These are phyloP conservation scores for Hordeum pubiflorum DNA, from an alignment of 202 grass and related monocot species.

Conservation along the genomic window DNA sequence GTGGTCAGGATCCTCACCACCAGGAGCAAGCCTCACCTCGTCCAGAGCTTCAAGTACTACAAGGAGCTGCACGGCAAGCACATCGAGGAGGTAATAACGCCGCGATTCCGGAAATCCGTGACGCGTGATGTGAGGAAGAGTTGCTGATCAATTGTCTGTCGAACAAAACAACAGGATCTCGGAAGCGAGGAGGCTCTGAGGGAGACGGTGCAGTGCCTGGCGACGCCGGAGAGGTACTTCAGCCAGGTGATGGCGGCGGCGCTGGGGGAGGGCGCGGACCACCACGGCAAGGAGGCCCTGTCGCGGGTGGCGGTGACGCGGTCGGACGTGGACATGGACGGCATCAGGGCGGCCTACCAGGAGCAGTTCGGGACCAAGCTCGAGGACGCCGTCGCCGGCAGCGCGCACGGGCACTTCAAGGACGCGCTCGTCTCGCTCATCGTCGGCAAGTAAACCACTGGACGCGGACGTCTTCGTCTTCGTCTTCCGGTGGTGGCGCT, in stretches of 20 bases:
- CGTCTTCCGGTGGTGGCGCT: background rate
- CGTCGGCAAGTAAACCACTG: constrained; percentile 34
- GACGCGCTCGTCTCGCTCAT: constrained; percentile 74
- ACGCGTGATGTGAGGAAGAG: too few species aligned
- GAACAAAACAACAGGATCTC: constrained; percentile 2
- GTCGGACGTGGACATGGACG: constrained; percentile 72
- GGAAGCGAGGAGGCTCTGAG: constrained; percentile 25
- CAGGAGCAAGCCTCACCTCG: constrained; percentile 74
- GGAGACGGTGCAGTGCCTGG: constrained; percentile 68
- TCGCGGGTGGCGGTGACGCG: constrained; percentile 64
- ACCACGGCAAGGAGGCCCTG: constrained; percentile 51
- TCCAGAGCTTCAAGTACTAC: constrained; percentile 63
- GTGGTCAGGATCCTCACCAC: constrained; percentile 73
- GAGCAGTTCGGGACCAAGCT: constrained; percentile 52
- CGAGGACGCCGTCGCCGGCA: constrained; percentile 47
- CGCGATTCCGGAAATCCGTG: too few species aligned
- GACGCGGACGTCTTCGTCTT: too few species aligned
- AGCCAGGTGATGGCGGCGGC: constrained; percentile 55
- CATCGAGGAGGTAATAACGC: constrained; percentile 24
- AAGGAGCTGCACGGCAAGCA: constrained; percentile 45
- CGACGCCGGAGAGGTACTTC: constrained; percentile 70
- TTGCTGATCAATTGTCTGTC: too few species aligned
- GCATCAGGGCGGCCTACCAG: constrained; percentile 43
- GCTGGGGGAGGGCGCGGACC: constrained; percentile 50
- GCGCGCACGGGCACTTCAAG: constrained; percentile 61